A percentile compares a stretch with the other conserved stretches of the same genome.
phyloP scores from a whole-genome alignment of 2,329 filamentous ascomycete genomes.

The Didymella sp. region DNA sequence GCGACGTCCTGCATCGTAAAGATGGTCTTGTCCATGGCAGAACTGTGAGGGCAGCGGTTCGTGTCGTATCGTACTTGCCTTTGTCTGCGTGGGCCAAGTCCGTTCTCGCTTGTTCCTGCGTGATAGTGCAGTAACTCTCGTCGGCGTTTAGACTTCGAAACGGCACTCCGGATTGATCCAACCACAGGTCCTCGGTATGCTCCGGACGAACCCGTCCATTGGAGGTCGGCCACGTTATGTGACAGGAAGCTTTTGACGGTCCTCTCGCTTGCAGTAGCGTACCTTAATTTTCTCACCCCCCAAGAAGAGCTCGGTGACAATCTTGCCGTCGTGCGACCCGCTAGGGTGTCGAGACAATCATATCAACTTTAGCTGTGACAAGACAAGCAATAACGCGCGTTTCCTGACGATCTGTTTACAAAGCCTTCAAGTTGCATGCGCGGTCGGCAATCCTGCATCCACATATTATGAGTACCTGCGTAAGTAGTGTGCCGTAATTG shows the following conservation, averaged over 20 bases:
- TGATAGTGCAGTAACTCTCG: slow-evolving; percentile 11
- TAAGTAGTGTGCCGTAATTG: background rate
- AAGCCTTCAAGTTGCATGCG: background rate
- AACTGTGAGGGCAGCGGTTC: background rate
- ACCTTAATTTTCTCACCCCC: background rate
- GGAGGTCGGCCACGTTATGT: slow-evolving; percentile 8
- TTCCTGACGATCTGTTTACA: background rate
- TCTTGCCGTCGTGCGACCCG: background rate
- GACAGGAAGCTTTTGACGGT: slow-evolving; percentile 9
- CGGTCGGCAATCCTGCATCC: background rate
- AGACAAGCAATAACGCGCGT: background rate
- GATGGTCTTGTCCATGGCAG: background rate
- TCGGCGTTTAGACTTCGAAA: slow-evolving; percentile 14
- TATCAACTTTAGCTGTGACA: background rate
- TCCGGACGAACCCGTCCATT: slow-evolving; percentile 2
- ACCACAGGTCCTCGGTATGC: background rate
- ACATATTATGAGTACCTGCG: background rate
- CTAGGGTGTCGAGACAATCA: background rate
- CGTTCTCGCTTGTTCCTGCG: slow-evolving; percentile 9
- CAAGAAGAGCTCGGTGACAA: slow-evolving; percentile 1
- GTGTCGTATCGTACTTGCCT: background rate
- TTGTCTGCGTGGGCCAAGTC: background rate
- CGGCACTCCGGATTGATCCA: slow-evolving; percentile 1
- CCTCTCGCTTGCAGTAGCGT: slow-evolving; percentile 11
- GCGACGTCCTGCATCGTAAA: background rate